These are phyloP conservation scores for Jamesozyma piceae DNA, from an alignment of 805 yeast genomes.

Conservation along the genomic window DNA sequence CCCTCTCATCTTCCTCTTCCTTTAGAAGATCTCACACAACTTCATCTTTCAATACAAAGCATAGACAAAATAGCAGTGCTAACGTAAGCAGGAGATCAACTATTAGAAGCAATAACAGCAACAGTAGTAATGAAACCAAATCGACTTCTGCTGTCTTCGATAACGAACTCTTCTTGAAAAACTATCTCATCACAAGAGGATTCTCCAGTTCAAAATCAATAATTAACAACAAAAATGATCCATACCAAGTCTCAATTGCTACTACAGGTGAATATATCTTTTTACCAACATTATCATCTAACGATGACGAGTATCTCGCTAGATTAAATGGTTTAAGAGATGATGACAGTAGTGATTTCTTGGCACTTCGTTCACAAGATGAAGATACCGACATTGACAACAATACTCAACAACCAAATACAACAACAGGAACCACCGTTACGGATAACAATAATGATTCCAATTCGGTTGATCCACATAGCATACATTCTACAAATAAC, in stretches of 20 bases:
- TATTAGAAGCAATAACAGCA: not conserved
- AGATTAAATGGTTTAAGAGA: conserved; percentile 19
- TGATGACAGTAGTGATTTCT: conserved; percentile 4
- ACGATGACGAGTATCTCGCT: conserved; percentile 28
- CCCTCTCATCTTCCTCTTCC: not conserved
- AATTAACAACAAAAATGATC: conserved; percentile 9
- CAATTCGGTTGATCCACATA: not conserved
- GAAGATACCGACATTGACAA: not conserved
- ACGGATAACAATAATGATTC: not conserved
- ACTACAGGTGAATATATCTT: conserved; percentile 32
- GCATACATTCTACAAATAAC: not conserved
- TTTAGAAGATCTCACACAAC: not conserved
- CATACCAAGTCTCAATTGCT: conserved; percentile 22
- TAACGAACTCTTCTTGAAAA: conserved; percentile 10
- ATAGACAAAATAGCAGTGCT: too few species aligned
- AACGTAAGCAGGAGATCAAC: not conserved
- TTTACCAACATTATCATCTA: conserved; percentile 28
- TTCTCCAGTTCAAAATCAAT: conserved; percentile 17
- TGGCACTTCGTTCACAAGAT: not conserved
- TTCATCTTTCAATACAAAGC: not conserved
- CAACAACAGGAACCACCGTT: not conserved
- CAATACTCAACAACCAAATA: not conserved
- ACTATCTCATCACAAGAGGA: conserved; percentile 25
- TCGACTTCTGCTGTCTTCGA: conserved; percentile 1
- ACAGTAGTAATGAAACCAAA: not conserved